A percentile compares a stretch with the other conserved stretches of the same genome.
Conservation (phyloP, 164 flowering plant species). For the Stephania yunnanensis region DNA sequence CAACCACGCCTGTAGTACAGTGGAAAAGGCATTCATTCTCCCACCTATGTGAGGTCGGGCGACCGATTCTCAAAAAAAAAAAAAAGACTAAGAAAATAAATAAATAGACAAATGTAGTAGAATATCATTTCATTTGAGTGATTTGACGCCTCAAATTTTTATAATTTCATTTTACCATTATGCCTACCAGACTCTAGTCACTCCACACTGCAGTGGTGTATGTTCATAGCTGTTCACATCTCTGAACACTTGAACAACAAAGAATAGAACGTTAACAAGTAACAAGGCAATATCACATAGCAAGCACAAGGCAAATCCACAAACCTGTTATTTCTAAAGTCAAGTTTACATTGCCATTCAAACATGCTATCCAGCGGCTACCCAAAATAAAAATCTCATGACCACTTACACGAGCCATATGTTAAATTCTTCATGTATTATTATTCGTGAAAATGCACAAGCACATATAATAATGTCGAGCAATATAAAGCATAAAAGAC, state of each 20-base stretch:
- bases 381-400: background rate
- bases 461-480: background rate
- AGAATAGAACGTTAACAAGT: background rate
- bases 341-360: background rate
- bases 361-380: background rate
- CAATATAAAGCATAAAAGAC: background rate
- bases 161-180: background rate
- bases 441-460: background rate
- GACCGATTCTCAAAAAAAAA: background rate
- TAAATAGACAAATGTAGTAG: background rate
- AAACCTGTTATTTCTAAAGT: background rate
- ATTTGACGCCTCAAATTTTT: background rate
- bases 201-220: background rate
- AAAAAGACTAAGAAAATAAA: background rate
- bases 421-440: background rate
- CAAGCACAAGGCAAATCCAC: background rate
- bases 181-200: background rate
- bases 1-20: background rate
- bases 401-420: background rate
- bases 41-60: background rate
- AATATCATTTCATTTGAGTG: background rate
- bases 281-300: background rate
- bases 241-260: background rate
- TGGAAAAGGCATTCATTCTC: background rate
- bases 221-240: background rate